Conservation (phyloP, 139 green algal genomes). For the Chlorella sp. region DNA sequence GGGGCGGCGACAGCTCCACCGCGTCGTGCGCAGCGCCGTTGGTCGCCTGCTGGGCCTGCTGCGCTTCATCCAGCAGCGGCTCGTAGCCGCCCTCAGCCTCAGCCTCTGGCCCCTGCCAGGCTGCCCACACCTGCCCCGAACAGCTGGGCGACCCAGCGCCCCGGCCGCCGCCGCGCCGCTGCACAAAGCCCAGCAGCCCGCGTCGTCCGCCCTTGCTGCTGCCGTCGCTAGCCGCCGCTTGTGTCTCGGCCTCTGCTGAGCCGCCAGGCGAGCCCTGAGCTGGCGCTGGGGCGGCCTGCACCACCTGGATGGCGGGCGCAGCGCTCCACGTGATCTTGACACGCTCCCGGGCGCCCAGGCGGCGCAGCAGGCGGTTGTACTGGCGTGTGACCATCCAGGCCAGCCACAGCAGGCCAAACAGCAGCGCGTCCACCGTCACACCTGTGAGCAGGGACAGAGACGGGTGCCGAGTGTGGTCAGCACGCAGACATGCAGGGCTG, state of each 20-base stretch:
- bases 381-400: conserved; percentile 36
- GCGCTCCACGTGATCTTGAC: conserved; percentile 42
- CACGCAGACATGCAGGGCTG: too few species aligned
- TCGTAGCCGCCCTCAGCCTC: background rate
- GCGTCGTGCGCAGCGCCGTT: background rate
- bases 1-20: background rate
- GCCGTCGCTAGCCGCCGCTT: background rate
- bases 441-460: conserved; percentile 26
- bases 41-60: background rate
- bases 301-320: background rate
- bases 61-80: background rate
- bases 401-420: conserved; percentile 54
- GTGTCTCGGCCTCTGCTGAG: background rate
- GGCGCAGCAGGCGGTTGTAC: conserved; percentile 37
- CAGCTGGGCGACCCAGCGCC: background rate
- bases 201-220: background rate
- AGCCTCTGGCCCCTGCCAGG: background rate
- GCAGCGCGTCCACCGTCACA: conserved; percentile 41
- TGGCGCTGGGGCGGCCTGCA: background rate
- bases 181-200: background rate
- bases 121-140: conserved; percentile 1
- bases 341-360: conserved; percentile 39
- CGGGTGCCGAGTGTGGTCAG: too few species aligned
- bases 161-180: background rate
- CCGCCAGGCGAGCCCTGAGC: background rate